A percentile compares a stretch with the other conserved stretches of the same genome.
phyloP scores from a whole-genome alignment of 495 filamentous ascomycete genomes.

The Neurospora sp. region DNA sequence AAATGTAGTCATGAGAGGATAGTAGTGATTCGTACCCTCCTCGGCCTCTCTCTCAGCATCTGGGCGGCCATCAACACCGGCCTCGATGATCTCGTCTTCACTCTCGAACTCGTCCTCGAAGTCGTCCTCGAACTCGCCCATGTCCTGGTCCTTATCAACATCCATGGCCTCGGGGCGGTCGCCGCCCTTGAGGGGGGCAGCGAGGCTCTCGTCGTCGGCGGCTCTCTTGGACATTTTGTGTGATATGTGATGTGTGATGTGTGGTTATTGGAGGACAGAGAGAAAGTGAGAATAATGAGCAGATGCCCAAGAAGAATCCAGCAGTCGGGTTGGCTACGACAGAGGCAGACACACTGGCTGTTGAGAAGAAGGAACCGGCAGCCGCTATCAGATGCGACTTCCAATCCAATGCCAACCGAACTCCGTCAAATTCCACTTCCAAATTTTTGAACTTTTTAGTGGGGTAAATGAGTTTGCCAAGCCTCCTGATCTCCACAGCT shows the following conservation, averaged over 20 bases:
- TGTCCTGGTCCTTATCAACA: conserved; percentile 50
- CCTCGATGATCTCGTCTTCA: conserved; percentile 91
- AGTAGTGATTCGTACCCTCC: conserved; percentile 31
- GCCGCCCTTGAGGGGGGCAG: conserved; percentile 56
- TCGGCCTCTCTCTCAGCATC: conserved; percentile 89
- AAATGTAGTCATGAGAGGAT: background rate
- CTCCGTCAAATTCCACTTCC: background rate
- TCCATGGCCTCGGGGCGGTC: conserved; percentile 51
- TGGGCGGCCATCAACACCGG: conserved; percentile 83
- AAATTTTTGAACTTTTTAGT: conserved; percentile 21
- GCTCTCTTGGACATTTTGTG: conserved; percentile 63
- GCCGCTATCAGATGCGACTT: background rate
- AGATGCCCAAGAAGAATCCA: background rate
- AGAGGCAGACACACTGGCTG: background rate
- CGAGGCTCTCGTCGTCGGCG: conserved; percentile 45
- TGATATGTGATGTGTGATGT: conserved; percentile 9
- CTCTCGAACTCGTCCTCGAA: conserved; percentile 96
- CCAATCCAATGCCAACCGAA: background rate
- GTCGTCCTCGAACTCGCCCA: conserved; percentile 89
- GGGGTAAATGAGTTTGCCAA: conserved; percentile 3
- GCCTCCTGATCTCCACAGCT: background rate
- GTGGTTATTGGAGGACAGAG: background rate
- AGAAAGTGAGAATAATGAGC: background rate
- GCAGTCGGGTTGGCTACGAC: background rate
- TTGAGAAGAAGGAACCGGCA: background rate